Evolutionary conservation across 306 rosid genomes (phyloP).

Genomic region (Sechiopsis laciniata): DNA sequence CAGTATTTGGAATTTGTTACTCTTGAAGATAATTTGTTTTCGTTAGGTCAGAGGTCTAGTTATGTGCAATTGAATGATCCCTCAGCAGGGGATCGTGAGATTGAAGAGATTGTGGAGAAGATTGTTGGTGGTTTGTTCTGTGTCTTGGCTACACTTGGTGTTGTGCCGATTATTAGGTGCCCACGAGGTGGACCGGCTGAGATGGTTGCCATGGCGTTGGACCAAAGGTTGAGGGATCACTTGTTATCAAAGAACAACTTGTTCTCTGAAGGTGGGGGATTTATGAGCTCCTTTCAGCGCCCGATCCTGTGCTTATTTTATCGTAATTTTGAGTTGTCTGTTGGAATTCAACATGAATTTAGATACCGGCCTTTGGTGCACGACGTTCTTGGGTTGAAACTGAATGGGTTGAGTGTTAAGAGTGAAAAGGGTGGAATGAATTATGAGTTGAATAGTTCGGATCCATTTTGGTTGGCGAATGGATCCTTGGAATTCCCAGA

Average conservation of each 20-base stretch:
- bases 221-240: slow-evolving; percentile 84
- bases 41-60: slow-evolving; percentile 63
- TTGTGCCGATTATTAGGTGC: slow-evolving; percentile 78
- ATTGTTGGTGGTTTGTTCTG: slow-evolving; percentile 72
- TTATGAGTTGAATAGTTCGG: slow-evolving; percentile 72
- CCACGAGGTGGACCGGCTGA: slow-evolving; percentile 91
- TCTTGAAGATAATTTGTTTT: slow-evolving; percentile 72
- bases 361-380: slow-evolving; percentile 84
- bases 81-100: slow-evolving; percentile 84
- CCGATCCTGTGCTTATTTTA: slow-evolving; percentile 85
- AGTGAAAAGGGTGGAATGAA: slow-evolving; percentile 93
- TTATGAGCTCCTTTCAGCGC: slow-evolving; percentile 75
- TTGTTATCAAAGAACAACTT: slow-evolving; percentile 77
- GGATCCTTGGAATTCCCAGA: slow-evolving; percentile 80
- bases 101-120: slow-evolving; percentile 79
- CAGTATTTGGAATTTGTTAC: slow-evolving; percentile 92
- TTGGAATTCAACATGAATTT: slow-evolving; percentile 91
- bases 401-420: slow-evolving; percentile 74
- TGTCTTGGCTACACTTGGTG: slow-evolving; percentile 76
- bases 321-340: slow-evolving; percentile 81
- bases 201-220: slow-evolving; percentile 90
- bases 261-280: slow-evolving; percentile 66
- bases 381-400: slow-evolving; percentile 77
- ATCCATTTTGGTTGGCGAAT: slow-evolving; percentile 82
- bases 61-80: slow-evolving; percentile 86